These are phyloP conservation scores for Tubosaeta sp. DNA, from an alignment of 768 basidiomycete species.

Conservation along the genomic window DNA sequence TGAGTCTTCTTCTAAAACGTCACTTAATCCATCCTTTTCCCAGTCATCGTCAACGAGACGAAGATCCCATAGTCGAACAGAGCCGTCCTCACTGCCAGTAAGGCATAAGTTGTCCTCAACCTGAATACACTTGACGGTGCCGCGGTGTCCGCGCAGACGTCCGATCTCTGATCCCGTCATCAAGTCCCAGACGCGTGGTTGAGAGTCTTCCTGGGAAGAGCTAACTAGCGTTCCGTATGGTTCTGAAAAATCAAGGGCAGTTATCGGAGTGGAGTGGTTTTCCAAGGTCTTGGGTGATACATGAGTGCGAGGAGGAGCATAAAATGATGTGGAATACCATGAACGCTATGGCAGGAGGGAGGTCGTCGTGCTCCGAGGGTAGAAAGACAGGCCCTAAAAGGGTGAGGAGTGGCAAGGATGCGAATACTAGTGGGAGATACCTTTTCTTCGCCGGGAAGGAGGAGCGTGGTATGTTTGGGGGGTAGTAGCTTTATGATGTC, in stretches of 20 bases:
- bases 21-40: conserved; percentile 50
- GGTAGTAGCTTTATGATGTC: conserved; percentile 18
- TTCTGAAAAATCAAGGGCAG: conserved; percentile 91
- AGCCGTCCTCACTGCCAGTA: conserved; percentile 87
- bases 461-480: conserved; percentile 13
- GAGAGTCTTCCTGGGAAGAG: conserved; percentile 78
- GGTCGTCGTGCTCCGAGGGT: conserved; percentile 94
- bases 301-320: conserved; percentile 2
- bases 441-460: conserved; percentile 33
- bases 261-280: conserved; percentile 76
- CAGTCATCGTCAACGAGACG: conserved; percentile 74
- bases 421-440: conserved; percentile 4
- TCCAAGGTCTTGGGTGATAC: conserved; percentile 63
- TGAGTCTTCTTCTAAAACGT: conserved; percentile 64
- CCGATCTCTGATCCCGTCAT: conserved; percentile 86
- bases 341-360: conserved; percentile 92
- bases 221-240: conserved; percentile 94
- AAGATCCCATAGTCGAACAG: conserved; percentile 87
- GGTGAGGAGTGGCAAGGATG: conserved; percentile 3
- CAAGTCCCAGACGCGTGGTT: conserved; percentile 93
- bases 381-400: conserved; percentile 83
- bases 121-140: conserved; percentile 83
- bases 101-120: conserved; percentile 89
- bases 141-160: conserved; percentile 74
- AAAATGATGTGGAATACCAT: conserved; percentile 56